Conservation (phyloP, 441 rosid species). For the Erodium texanum region DNA sequence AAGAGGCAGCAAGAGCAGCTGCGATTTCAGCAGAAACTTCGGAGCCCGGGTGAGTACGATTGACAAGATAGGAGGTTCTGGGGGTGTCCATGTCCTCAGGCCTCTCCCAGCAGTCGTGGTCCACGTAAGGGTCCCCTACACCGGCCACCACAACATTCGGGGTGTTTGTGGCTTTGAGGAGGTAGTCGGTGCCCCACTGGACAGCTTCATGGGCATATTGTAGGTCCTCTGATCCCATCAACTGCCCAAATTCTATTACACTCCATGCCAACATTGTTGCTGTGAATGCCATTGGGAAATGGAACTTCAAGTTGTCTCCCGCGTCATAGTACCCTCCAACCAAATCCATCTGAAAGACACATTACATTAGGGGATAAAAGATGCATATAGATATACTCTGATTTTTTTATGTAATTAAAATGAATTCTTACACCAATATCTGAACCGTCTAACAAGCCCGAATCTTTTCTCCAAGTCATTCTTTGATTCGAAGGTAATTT, state of each 20-base stretch:
- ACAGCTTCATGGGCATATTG: slow-evolving; percentile 11
- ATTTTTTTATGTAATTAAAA: background rate
- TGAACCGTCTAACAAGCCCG: slow-evolving; percentile 9
- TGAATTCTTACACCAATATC: background rate
- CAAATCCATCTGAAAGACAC: slow-evolving; percentile 18
- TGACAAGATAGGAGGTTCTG: slow-evolving; percentile 7
- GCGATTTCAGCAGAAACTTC: slow-evolving; percentile 17
- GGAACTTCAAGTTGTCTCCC: slow-evolving; percentile 9
- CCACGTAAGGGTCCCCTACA: slow-evolving; percentile 17
- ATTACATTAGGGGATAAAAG: too few relatives aligned
- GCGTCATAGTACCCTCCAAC: slow-evolving; percentile 21
- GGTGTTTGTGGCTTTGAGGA: slow-evolving; percentile 14
- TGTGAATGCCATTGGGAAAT: slow-evolving; percentile 20
- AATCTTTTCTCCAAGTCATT: slow-evolving; percentile 15
- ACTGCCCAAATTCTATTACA: slow-evolving; percentile 8
- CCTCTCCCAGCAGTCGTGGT: slow-evolving; percentile 18
- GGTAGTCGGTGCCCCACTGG: slow-evolving; percentile 18
- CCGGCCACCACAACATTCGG: slow-evolving; percentile 15
- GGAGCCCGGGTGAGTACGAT: slow-evolving; percentile 6
- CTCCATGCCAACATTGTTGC: slow-evolving; percentile 20
- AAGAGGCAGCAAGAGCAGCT: slow-evolving; percentile 17
- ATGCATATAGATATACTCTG: too few relatives aligned
- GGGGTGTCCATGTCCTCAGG: slow-evolving; percentile 13
- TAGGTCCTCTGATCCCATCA: slow-evolving; percentile 10
- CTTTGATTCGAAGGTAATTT: slow-evolving; percentile 10